Percentiles rank a stretch among this genome's conserved stretches.
phyloP scores from a whole-genome alignment of 495 filamentous ascomycete species.

The Penicillium crystallinum region DNA sequence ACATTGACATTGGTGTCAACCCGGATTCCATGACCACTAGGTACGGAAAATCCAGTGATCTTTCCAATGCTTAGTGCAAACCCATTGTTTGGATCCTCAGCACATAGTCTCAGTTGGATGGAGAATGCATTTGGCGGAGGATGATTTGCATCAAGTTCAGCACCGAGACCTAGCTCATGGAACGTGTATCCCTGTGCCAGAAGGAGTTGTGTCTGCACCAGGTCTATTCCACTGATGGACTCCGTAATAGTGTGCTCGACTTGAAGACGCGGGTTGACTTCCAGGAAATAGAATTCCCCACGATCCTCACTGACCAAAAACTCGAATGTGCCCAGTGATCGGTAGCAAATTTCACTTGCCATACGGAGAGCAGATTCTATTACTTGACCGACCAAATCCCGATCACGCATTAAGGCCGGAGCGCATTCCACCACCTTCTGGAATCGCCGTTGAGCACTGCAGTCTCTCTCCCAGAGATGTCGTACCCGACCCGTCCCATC shows the following conservation, averaged over 20 bases:
- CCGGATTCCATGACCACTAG: conserved; percentile 51
- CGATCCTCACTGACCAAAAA: conserved; percentile 55
- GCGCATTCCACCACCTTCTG: conserved; percentile 52
- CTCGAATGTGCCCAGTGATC: conserved; percentile 55
- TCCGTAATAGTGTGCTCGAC: conserved; percentile 54
- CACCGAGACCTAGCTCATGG: conserved; percentile 33
- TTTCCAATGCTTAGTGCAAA: conserved; percentile 57
- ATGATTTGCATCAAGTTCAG: conserved; percentile 17
- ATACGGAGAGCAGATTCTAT: conserved; percentile 41
- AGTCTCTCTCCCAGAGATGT: conserved; percentile 54
- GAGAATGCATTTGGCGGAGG: conserved; percentile 37
- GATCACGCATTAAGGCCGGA: conserved; percentile 36
- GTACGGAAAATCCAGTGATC: conserved; percentile 47
- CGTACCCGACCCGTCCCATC: conserved; percentile 48
- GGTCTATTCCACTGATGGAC: conserved; percentile 49
- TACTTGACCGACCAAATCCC: conserved; percentile 33
- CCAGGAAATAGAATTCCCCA: conserved; percentile 56
- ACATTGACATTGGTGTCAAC: conserved; percentile 49
- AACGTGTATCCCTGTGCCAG: conserved; percentile 49
- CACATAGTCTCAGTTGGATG: conserved; percentile 54
- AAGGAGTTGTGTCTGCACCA: conserved; percentile 51
- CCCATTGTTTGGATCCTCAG: conserved; percentile 49
- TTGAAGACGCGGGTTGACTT: conserved; percentile 59
- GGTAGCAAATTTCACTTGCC: conserved; percentile 43
- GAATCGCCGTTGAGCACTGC: conserved; percentile 53